Evolutionary conservation across 176 grass and related monocot genomes (phyloP).

Genomic region (Juncus inflexus): DNA sequence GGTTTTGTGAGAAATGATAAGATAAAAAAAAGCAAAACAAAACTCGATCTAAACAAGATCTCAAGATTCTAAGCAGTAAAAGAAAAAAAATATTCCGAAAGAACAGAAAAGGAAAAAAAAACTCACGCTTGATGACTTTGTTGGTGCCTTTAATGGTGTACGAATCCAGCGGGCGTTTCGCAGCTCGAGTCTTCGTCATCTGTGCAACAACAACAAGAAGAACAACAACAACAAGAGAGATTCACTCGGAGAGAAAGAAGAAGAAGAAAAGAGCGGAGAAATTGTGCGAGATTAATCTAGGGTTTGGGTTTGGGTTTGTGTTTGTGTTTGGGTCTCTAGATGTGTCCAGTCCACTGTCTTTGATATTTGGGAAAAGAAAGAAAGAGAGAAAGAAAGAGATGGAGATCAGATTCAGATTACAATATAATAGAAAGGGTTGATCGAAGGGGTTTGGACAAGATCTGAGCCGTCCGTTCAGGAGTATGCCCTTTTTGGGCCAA

Average conservation of each 20-base stretch:
- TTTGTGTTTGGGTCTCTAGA: too few relatives aligned
- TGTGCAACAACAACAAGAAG: background rate
- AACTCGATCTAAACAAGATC: background rate
- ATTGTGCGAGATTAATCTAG: too few relatives aligned
- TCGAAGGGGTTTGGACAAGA: too few relatives aligned
- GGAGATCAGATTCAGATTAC: too few relatives aligned
- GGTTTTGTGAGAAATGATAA: background rate
- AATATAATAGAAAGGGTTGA: too few relatives aligned
- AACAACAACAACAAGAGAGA: background rate
- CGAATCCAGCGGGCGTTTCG: constrained; percentile 78
- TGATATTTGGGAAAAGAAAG: too few relatives aligned
- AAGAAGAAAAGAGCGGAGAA: background rate
- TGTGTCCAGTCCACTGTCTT: too few relatives aligned
- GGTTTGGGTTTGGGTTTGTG: too few relatives aligned
- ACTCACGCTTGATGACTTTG: constrained; percentile 84
- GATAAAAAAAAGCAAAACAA: background rate
- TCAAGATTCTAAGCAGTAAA: background rate
- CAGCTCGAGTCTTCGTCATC: constrained; percentile 69
- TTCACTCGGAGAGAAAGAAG: constrained; percentile 2
- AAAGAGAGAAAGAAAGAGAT: too few relatives aligned
- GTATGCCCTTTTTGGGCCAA: too few relatives aligned
- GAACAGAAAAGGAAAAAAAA: constrained; percentile 12
- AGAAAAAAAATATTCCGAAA: background rate
- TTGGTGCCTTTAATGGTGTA: constrained; percentile 89
- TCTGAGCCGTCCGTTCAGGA: too few relatives aligned